Evolutionary conservation across 805 yeast genomes (phyloP).

Genomic region (Wickerhamomyces strasburgensis): DNA sequence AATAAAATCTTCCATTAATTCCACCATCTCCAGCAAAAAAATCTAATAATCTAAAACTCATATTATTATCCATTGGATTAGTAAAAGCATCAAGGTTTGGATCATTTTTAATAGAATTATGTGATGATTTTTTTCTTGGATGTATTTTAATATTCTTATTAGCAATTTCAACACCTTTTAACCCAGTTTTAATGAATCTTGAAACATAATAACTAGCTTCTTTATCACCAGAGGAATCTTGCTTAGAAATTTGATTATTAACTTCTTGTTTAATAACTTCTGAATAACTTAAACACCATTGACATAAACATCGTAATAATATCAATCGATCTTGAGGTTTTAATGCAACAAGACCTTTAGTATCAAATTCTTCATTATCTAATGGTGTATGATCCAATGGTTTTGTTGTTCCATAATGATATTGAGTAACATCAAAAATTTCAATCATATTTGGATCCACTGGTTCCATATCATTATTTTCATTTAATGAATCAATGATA

Average conservation of each 20-base stretch:
- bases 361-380: slow-evolving; percentile 16
- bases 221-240: slow-evolving; percentile 20
- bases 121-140: slow-evolving; percentile 10
- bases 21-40: slow-evolving; percentile 27
- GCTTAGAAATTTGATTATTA: slow-evolving; percentile 8
- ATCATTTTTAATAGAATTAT: slow-evolving; percentile 6
- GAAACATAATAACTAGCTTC: slow-evolving; percentile 22
- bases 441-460: slow-evolving; percentile 21
- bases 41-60: slow-evolving; percentile 21
- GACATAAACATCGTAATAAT: slow-evolving; percentile 17
- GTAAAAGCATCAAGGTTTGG: slow-evolving; percentile 16
- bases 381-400: slow-evolving; percentile 20
- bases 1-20: slow-evolving; percentile 21
- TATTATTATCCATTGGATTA: slow-evolving; percentile 17
- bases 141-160: slow-evolving; percentile 12
- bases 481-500: slow-evolving; percentile 1
- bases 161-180: slow-evolving; percentile 16
- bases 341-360: slow-evolving; percentile 15
- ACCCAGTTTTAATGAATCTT: slow-evolving; percentile 22
- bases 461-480: slow-evolving; percentile 11
- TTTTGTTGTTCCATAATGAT: slow-evolving; percentile 11
- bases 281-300: slow-evolving; percentile 21
- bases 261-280: slow-evolving; percentile 15
- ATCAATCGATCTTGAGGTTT: slow-evolving; percentile 22
- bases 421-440: slow-evolving; percentile 10